These are phyloP conservation scores for Durusdinium trenchii DNA, from an alignment of 73 alveolate genomes.

Conservation along the genomic window DNA sequence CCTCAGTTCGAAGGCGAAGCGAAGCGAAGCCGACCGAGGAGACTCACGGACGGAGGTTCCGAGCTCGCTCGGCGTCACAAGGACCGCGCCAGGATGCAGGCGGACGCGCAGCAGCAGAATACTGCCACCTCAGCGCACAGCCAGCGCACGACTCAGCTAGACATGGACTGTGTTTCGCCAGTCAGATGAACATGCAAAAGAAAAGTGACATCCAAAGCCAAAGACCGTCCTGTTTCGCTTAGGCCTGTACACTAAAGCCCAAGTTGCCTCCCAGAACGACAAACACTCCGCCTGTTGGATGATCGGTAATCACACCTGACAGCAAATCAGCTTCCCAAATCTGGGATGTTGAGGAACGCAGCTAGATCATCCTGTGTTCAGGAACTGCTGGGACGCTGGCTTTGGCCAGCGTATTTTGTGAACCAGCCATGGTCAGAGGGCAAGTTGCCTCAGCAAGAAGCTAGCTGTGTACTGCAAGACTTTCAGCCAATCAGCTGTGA, in stretches of 20 bases:
- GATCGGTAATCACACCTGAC: conserved; percentile 50
- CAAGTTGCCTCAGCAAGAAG: neutral
- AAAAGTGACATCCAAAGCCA: neutral
- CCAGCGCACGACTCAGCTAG: neutral
- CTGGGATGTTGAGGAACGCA: neutral
- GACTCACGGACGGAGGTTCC: neutral
- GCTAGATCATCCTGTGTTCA: neutral
- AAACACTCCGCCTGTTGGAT: conserved; percentile 61
- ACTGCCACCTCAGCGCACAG: conserved; percentile 55
- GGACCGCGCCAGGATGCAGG: conserved; percentile 69
- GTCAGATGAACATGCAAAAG: neutral
- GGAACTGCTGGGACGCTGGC: neutral
- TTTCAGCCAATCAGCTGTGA: neutral
- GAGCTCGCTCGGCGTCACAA: neutral
- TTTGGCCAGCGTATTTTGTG: conserved; percentile 54
- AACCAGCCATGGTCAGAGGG: conserved; percentile 27
- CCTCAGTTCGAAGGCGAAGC: neutral
- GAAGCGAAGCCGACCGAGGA: neutral
- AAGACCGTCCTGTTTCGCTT: neutral
- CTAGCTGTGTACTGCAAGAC: neutral
- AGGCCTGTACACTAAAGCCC: conserved; percentile 69
- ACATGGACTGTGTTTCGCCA: neutral
- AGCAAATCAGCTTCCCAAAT: neutral
- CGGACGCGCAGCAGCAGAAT: conserved; percentile 86
- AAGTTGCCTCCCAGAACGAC: conserved; percentile 91